Evolutionary conservation across 2,329 filamentous ascomycete species (phyloP), one percentile per base, ranked within the genome.

Genomic region (Colletotrichum sp.): DNA sequence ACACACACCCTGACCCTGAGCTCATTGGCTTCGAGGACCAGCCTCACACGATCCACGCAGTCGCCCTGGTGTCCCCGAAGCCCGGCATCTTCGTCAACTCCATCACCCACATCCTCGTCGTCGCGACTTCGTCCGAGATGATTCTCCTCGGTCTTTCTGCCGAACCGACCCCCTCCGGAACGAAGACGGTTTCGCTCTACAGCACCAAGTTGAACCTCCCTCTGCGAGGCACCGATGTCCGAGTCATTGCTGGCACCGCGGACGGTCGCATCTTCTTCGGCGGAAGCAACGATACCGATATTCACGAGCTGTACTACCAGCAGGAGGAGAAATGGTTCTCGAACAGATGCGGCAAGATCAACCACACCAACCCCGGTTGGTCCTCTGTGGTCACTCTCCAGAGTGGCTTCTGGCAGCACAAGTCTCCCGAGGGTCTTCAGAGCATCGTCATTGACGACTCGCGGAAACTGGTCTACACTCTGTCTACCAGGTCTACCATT

Each of bases 261-360:
- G 94, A 92, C 27, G 98, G 98, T 11, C 94, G 97, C 77, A 97
- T 99, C 78, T 99, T 99, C 88, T 98, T 98, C 82, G 93, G 94
- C 57, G 95, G 96, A 49, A 91, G 90, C 67, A 90, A 89, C 67
- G 95, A 96, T 79, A 95, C 95, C 78, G 96, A 99, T 80, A 92
- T 99, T 64, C 95, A 97, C 83, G 97, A 99, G 85, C 91, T 99
- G 70, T 96, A 94, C 79, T 99, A 99, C 83, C 96, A 99, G 85
- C 96, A 98, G 82, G 96, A 99, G 84, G 97, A 99, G 85, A 94
- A 95, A 80, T 99, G 97, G 97, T 99, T 99, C 83, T 94, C 95
- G 69, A 96, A 93, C 84, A 92, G 94, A 79, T 98, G 95, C 83
- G 93, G 94, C 76, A 98, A 96, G 85, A 93, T 96, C 78, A 98